Evolutionary conservation across 345 rosid genomes (phyloP), one percentile per base, ranked within the genome.

Genomic region (Melaleuca quinquenervia): DNA sequence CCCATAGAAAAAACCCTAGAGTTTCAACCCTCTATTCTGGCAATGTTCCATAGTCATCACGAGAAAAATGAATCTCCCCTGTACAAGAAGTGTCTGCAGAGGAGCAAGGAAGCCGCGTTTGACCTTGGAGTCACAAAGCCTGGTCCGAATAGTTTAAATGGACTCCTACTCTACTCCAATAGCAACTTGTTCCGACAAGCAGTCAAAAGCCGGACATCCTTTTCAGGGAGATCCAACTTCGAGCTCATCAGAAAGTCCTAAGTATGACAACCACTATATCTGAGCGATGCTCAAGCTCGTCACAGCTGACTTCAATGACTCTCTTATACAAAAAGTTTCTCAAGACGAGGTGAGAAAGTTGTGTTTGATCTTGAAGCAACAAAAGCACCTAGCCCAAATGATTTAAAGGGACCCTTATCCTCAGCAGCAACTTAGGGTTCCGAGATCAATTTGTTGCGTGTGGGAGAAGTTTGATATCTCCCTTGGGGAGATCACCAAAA

Each of bases 341-440:
- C 36, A 0, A 27, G 41, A 60, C 0, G 15, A 27, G 74, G 21
- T 53, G 26, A 27, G 41, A 27, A 0, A 60, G 20, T 60, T 5
- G 0, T 27, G 41, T 29, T 60, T 27, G 41, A 60, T 60, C 10
- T 3, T 14, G 36, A 60, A 60, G 41, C 41, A 27, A 27, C 74
- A 14, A 60, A 60, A 36, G 41, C 41, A 27, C 21, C 74, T 27
- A 27, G 21, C 74, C 74, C 2, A 9, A 36, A 60, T 60, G 74
- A 60, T 60, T 60, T 60, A 14, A 27, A 60, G 27, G 20, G 18
- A 60, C 1, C 3, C 32, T 60, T 27, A 20, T 60, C 10, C 20
- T 1, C 5, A 10, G 1, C 26, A 9, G 24, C 0, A 2, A 27
- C 21, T 3, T 27, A 27, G 16, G 74, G 20, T 8, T 6, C 1